Conservation (phyloP, 306 rosid genomes). For the Hippophae gyantsensis region DNA sequence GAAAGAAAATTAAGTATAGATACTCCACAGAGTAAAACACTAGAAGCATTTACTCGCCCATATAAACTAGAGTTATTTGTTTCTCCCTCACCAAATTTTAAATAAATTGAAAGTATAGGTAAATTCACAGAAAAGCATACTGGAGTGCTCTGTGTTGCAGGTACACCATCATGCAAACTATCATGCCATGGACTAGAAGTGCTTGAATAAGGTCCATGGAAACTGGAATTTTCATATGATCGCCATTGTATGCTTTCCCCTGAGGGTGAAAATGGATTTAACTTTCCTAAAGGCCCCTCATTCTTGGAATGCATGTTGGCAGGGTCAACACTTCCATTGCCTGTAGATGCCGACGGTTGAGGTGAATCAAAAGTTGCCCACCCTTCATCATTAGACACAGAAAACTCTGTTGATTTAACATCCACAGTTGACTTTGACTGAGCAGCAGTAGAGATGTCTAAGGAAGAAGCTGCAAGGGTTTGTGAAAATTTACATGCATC, state of each 20-base stretch:
- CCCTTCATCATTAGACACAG: conserved; percentile 48
- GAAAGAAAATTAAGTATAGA: too few relatives aligned
- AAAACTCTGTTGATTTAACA: conserved; percentile 27
- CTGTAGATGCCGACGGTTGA: conserved; percentile 23
- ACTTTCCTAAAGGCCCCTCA: conserved; percentile 26
- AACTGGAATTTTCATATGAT: conserved; percentile 22
- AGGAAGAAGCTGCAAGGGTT: conserved; percentile 22
- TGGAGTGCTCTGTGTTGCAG: conserved; percentile 26
- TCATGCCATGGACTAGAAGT: conserved; percentile 35
- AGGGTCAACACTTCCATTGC: conserved; percentile 24
- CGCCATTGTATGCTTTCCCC: conserved; percentile 38
- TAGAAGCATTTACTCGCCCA: conserved; percentile 7
- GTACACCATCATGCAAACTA: conserved; percentile 17
- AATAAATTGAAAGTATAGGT: background rate
- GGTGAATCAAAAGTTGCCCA: conserved; percentile 80
- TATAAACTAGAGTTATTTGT: conserved; percentile 4
- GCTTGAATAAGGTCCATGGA: conserved; percentile 22
- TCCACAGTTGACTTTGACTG: conserved; percentile 27
- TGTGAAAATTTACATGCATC: conserved; percentile 26
- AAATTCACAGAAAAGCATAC: conserved; percentile 22
- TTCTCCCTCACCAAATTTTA: background rate
- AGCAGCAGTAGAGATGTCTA: conserved; percentile 34
- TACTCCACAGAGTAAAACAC: background rate
- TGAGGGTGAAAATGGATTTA: conserved; percentile 33
- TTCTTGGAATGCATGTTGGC: conserved; percentile 21